phyloP scores from a whole-genome alignment of 441 rosid species.

The Viola pubescens region DNA sequence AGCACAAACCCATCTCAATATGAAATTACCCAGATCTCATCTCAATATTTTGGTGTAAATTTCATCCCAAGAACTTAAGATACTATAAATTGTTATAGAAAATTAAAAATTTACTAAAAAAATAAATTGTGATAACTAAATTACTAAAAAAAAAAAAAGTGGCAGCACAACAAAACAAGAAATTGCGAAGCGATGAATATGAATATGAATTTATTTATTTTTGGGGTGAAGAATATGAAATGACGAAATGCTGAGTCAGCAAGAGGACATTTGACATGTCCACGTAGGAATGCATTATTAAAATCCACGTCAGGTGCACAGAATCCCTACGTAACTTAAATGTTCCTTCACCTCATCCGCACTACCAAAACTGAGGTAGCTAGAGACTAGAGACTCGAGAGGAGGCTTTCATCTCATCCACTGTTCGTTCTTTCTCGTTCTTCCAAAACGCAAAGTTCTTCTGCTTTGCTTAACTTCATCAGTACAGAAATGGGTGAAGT shows the following conservation, averaged over 20 bases:
- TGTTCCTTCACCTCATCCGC: neutral
- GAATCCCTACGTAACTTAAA: conserved; percentile 17
- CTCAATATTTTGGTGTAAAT: no score
- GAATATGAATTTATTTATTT: no score
- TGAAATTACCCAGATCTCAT: no score
- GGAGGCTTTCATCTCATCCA: conserved; percentile 1
- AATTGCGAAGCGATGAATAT: no score
- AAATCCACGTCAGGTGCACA: conserved; percentile 31
- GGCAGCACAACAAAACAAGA: no score
- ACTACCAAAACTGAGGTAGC: neutral
- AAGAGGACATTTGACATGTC: conserved; percentile 16
- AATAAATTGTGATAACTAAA: no score
- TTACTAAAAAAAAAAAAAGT: no score
- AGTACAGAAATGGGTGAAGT: conserved; percentile 42
- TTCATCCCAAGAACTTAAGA: no score
- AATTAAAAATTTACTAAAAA: no score
- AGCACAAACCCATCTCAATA: no score
- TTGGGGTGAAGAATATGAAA: neutral
- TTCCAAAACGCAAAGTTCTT: neutral
- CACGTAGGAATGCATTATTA: conserved; percentile 3
- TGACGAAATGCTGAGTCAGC: conserved; percentile 23
- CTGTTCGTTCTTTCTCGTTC: neutral
- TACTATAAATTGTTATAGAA: no score
- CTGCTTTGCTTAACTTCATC: neutral
- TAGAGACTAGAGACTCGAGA: conserved; percentile 13